phyloP scores from a whole-genome alignment of 2,329 filamentous ascomycete genomes.

The Calonectria pseudoreteaudii region DNA sequence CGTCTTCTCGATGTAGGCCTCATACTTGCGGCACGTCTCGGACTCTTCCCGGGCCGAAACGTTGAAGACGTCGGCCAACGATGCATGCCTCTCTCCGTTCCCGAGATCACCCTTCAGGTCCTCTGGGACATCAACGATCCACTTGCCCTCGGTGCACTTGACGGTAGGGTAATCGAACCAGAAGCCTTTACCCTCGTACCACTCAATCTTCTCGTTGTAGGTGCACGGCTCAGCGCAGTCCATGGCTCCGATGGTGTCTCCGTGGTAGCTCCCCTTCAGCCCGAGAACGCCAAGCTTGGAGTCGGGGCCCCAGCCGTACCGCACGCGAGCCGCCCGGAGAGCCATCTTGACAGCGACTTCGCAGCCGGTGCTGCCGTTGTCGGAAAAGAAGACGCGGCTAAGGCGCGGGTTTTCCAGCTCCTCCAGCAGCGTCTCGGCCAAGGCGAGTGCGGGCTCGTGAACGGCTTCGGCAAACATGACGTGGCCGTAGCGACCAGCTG shows the following conservation, averaged over 20 bases:
- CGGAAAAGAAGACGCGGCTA: slow-evolving; percentile 81
- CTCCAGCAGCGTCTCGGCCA: slow-evolving; percentile 74
- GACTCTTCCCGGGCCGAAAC: slow-evolving; percentile 60
- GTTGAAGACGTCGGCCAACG: slow-evolving; percentile 71
- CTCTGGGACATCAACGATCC: slow-evolving; percentile 71
- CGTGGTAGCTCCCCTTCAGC: slow-evolving; percentile 85
- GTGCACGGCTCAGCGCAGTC: slow-evolving; percentile 82
- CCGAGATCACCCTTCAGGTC: slow-evolving; percentile 61
- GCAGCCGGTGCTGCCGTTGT: slow-evolving; percentile 85
- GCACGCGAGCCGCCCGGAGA: slow-evolving; percentile 73
- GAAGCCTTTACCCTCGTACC: slow-evolving; percentile 82
- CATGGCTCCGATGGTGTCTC: slow-evolving; percentile 91
- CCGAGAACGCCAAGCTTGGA: slow-evolving; percentile 76
- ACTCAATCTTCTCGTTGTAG: slow-evolving; percentile 87
- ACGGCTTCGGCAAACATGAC: slow-evolving; percentile 88
- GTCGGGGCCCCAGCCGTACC: slow-evolving; percentile 73
- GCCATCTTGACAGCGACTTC: slow-evolving; percentile 91
- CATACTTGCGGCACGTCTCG: slow-evolving; percentile 64
- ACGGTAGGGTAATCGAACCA: slow-evolving; percentile 87
- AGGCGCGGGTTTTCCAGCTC: slow-evolving; percentile 73
- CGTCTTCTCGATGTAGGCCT: slow-evolving; percentile 66
- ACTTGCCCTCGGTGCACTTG: slow-evolving; percentile 73
- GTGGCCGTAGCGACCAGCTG: slow-evolving; percentile 86
- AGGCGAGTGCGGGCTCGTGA: slow-evolving; percentile 79
- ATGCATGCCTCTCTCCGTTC: slow-evolving; percentile 55